Evolutionary conservation across 176 grass and related monocot genomes (phyloP), one percentile per base, ranked within the genome.

Genomic region (Rhynchospora breviuscula): DNA sequence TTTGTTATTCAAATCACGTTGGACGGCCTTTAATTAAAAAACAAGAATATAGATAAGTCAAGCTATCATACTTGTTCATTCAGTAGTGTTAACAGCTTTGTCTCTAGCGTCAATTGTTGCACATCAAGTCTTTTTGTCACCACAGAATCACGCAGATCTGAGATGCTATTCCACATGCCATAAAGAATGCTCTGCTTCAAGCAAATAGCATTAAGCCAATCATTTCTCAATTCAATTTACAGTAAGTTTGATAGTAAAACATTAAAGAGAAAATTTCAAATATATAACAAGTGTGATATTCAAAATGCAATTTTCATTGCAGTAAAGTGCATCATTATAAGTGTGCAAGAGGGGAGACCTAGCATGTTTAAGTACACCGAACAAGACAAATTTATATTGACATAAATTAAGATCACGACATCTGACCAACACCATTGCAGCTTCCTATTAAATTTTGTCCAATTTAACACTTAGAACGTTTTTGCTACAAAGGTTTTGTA

Each of bases 171-270:
- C 90, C 88, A 92, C 71, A 88, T 89, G 80, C 85, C 89, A 87
- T 89, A 89, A 75, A 97, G 85, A 80, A 88, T 90, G 78, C 84
- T 89, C 94, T 97, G 92, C 69, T 89, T 88, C 81, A 83, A 88
- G 85, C 61, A 64, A 93, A 90, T 53, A 29, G 21, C 71, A 67
- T 67, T 67, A 75, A 83, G 79, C 53, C n/a, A 88, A 85, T 83
- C 80, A 88, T 85, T 77, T 43, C 78, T 40, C 10, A 82, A 78
- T 18, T 52, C 44, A 86, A 75, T 12, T 83, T 85, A 78, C 51
- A 77, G 56, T 57, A 33, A 56, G 0, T 53, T 33, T 3, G 7
- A 78, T 2, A 57, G 51, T 75, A 57, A 77, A 78, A 78, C 53
- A 76, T 51, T 78, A 54, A 31, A 31, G 29, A 14, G 0, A 47